Evolutionary conservation across 306 rosid genomes (phyloP).

Genomic region (Sicyos edulis): DNA sequence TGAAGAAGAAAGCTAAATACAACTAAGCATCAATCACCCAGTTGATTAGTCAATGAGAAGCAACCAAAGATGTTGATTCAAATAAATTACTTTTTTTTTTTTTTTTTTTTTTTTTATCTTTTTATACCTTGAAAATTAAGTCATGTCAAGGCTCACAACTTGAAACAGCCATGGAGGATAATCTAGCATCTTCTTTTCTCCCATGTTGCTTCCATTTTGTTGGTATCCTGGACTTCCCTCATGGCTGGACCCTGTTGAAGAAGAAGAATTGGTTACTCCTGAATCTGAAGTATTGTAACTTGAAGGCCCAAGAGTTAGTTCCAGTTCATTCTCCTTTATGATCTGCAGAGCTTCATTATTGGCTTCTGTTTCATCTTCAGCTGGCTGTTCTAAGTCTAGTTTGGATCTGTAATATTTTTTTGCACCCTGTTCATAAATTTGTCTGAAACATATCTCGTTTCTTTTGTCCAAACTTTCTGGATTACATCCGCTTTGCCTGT

Average conservation of each 20-base stretch:
- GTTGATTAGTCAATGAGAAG: slow-evolving; percentile 35
- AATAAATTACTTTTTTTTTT: slow-evolving; percentile 7
- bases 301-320: slow-evolving; percentile 73
- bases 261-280: slow-evolving; percentile 53
- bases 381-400: slow-evolving; percentile 65
- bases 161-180: slow-evolving; percentile 60
- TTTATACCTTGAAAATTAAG: slow-evolving; percentile 24
- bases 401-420: slow-evolving; percentile 22
- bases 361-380: slow-evolving; percentile 36
- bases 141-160: slow-evolving; percentile 55
- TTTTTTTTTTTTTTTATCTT: not conserved
- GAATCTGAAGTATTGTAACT: slow-evolving; percentile 53
- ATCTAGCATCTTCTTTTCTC: slow-evolving; percentile 46
- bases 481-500: slow-evolving; percentile 41
- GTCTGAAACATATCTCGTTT: slow-evolving; percentile 35
- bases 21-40: slow-evolving; percentile 37
- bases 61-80: slow-evolving; percentile 27
- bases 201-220: slow-evolving; percentile 33
- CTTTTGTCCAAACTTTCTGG: slow-evolving; percentile 24
- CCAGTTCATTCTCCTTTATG: slow-evolving; percentile 67
- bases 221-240: slow-evolving; percentile 23
- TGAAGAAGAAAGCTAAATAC: slow-evolving; percentile 18
- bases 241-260: slow-evolving; percentile 69
- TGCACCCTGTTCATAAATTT: slow-evolving; percentile 27
- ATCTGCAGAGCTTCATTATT: slow-evolving; percentile 37